phyloP scores from a whole-genome alignment of 2,329 filamentous ascomycete species.

The Monosporascus sp. region DNA sequence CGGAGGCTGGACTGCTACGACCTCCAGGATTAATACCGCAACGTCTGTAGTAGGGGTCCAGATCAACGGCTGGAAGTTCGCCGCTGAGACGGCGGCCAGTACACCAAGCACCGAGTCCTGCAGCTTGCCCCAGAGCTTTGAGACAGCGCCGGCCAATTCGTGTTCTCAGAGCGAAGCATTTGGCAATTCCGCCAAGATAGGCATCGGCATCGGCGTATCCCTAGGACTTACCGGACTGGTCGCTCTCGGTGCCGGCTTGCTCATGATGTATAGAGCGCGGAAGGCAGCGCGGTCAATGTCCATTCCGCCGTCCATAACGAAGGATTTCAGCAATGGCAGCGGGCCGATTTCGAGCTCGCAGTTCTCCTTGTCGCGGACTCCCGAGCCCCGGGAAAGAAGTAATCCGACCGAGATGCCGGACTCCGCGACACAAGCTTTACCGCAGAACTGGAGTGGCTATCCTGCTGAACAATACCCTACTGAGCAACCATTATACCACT shows the following conservation, averaged over 20 bases:
- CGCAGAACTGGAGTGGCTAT: constrained; percentile 5
- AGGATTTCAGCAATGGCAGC: constrained; percentile 3
- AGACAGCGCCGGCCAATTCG: background rate
- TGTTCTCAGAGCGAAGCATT: background rate
- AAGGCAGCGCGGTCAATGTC: constrained; percentile 4
- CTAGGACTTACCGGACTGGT: constrained; percentile 14
- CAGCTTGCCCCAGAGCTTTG: background rate
- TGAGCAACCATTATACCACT: constrained; percentile 1
- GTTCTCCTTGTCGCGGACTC: constrained; percentile 4
- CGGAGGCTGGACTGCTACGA: constrained; percentile 9
- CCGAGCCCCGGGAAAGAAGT: constrained; percentile 3
- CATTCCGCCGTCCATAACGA: constrained; percentile 1
- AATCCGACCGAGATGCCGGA: constrained; percentile 5
- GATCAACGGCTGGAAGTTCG: constrained; percentile 15
- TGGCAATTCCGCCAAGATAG: constrained; percentile 4
- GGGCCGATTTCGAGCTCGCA: constrained; percentile 5
- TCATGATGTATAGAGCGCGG: constrained; percentile 12
- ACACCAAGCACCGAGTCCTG: constrained; percentile 5
- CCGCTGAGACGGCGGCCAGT: constrained; percentile 3
- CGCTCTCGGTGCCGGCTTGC: constrained; percentile 11
- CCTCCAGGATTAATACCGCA: constrained; percentile 5
- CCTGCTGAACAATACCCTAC: constrained; percentile 3
- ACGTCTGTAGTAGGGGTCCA: constrained; percentile 10
- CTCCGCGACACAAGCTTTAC: constrained; percentile 1
- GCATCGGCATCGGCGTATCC: constrained; percentile 13